Percentiles rank a stretch among this genome's conserved stretches.
These are phyloP conservation scores for Blastocystis sp. DNA, from an alignment of 352 stramenopile genomes.

Conservation along the genomic window DNA sequence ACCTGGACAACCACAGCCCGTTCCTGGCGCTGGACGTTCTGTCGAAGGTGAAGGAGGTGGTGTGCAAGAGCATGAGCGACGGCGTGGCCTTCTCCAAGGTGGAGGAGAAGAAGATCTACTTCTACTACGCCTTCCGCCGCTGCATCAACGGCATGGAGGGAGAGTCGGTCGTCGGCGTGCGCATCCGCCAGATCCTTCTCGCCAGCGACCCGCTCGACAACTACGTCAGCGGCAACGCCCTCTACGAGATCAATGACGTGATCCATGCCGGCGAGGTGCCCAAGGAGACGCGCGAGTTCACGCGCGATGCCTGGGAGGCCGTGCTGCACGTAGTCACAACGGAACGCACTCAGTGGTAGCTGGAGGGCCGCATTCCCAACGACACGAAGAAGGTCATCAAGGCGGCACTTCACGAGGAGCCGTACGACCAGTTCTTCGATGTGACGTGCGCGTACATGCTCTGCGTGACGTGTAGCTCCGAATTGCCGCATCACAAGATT, in stretches of 20 bases:
- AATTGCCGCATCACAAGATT: slow-evolving; percentile 22
- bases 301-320: slow-evolving; percentile 37
- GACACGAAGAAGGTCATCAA: slow-evolving; percentile 31
- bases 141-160: slow-evolving; percentile 64
- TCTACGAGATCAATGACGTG: slow-evolving; percentile 36
- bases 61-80: slow-evolving; percentile 17
- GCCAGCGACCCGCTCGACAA: slow-evolving; percentile 14
- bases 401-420: background rate
- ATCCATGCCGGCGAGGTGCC: slow-evolving; percentile 2
- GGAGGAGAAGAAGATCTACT: slow-evolving; percentile 59
- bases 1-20: slow-evolving; percentile 47
- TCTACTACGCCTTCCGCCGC: slow-evolving; percentile 62
- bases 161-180: background rate
- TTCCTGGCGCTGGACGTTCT: slow-evolving; percentile 63
- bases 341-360: background rate
- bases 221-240: background rate
- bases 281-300: background rate
- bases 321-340: background rate
- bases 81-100: background rate
- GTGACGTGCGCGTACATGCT: background rate
- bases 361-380: slow-evolving; percentile 25
- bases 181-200: slow-evolving; percentile 40
- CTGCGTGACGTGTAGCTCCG: background rate
- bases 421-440: slow-evolving; percentile 53
- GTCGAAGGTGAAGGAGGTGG: slow-evolving; percentile 30